Percentiles rank a stretch among this genome's conserved stretches.
phyloP scores from a whole-genome alignment of 2,329 filamentous ascomycete genomes.

The Arthrobotrys sphaeroides region DNA sequence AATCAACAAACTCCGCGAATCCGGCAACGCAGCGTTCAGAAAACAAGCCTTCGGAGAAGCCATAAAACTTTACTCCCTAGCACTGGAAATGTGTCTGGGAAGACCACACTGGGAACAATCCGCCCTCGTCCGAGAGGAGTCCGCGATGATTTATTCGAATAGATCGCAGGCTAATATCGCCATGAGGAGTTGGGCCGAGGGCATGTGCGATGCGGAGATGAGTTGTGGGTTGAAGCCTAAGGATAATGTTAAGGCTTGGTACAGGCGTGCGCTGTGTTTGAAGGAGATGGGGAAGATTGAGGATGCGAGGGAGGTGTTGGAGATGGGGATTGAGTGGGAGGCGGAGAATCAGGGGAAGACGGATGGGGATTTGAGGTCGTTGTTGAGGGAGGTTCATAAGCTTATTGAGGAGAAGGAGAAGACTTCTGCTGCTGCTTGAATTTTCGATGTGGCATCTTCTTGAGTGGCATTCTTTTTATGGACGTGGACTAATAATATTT shows the following conservation, averaged over 20 bases:
- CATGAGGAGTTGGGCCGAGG: slow-evolving; percentile 82
- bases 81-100: slow-evolving; percentile 84
- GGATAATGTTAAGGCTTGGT: slow-evolving; percentile 95
- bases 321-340: slow-evolving; percentile 81
- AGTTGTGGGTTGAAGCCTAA: slow-evolving; percentile 87
- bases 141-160: slow-evolving; percentile 81
- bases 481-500: too few species aligned
- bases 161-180: slow-evolving; percentile 90
- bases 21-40: slow-evolving; percentile 82
- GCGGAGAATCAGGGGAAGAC: slow-evolving; percentile 59
- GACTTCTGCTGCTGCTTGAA: slow-evolving; percentile 9
- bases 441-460: too few species aligned
- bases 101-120: slow-evolving; percentile 89
- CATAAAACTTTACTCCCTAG: slow-evolving; percentile 81
- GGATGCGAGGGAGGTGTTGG: slow-evolving; percentile 83
- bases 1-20: slow-evolving; percentile 89
- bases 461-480: too few species aligned
- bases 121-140: slow-evolving; percentile 83
- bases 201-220: slow-evolving; percentile 83
- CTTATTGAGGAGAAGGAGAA: slow-evolving; percentile 62
- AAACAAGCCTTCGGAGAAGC: slow-evolving; percentile 79
- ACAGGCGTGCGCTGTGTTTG: slow-evolving; percentile 83
- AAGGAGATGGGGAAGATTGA: slow-evolving; percentile 88
- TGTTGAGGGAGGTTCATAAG: slow-evolving; percentile 72
- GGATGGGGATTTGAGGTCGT: slow-evolving; percentile 70